Base-by-base conservation (phyloP, 345 rosid species). In the Eutrema heterophyllum region DNA sequence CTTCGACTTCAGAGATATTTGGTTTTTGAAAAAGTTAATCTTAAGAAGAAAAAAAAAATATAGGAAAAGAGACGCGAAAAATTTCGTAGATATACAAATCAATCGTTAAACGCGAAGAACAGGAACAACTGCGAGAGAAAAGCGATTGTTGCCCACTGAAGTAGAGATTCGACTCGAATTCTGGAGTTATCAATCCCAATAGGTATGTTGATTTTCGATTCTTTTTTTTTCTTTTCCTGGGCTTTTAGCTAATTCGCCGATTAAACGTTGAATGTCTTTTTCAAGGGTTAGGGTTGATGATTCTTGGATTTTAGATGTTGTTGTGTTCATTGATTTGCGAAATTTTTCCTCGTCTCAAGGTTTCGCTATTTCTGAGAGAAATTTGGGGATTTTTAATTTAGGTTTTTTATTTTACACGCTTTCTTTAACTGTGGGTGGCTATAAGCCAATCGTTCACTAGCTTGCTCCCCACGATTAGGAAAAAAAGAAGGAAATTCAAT, bases 401-500 rank as follows among this genome's bases (percentile, higher is more conserved):
- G n/a, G n/a, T 4, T 2, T 10, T 9, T 29, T 36, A 10, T 16
- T 29, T 29, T 46, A 6, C n/a, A 26, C 32, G 49, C 4, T 73
- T 41, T 41, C 16, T 43, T 62, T 10, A 40, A 30, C 27, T 9
- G 11, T 21, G 35, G 33, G 26, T 41, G 32, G 13, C 1, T 53
- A 53, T 16, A 27, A 32, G 21, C 21, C 6, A 18, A 5, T 40
- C 61, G 21, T 30, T 38, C 29, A 4, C 4, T 60, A 51, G 69
- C 79, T 68, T 68, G 21, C 9, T 68, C 70, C 58, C 9, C 18
- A 75, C 10, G 70, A 24, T 0, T 68, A 16, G 51, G 70, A 7
- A 29, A 39, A 5, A 32, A 32, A 49, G 14, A 39, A 7, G 33
- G 56, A 6, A 44, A 44, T 5, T 59, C 7, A 14, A 9, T 35